Percentiles rank a stretch among this genome's conserved stretches.
Evolutionary conservation across 257 asterid species (phyloP).

Genomic region (Scutellaria baicalensis): DNA sequence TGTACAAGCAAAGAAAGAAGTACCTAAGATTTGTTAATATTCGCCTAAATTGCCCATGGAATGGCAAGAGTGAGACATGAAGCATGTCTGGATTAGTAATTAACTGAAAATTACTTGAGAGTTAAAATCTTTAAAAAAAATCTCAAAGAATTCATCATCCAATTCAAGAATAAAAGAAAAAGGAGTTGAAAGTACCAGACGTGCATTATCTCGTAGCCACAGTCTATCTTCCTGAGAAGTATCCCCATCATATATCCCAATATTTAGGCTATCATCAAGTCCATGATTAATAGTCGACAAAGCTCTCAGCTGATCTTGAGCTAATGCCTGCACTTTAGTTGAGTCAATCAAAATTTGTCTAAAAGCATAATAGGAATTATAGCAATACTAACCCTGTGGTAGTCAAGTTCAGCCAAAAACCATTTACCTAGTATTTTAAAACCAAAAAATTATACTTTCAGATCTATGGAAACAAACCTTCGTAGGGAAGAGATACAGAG

Average conservation of each 20-base stretch:
- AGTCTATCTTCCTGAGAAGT: slow-evolving; percentile 77
- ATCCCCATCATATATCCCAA: slow-evolving; percentile 96
- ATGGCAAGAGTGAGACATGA: slow-evolving; percentile 86
- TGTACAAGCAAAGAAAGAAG: slow-evolving; percentile 11
- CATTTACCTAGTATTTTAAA: background rate
- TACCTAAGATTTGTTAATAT: slow-evolving; percentile 83
- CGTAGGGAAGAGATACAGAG: slow-evolving; percentile 89
- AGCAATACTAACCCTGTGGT: slow-evolving; percentile 7
- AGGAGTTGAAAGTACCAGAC: slow-evolving; percentile 48
- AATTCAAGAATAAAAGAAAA: slow-evolving; percentile 5
- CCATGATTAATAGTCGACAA: slow-evolving; percentile 50
- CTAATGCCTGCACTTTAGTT: slow-evolving; percentile 67
- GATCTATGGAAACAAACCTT: slow-evolving; percentile 44
- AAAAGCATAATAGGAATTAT: slow-evolving; percentile 9
- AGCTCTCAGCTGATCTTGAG: slow-evolving; percentile 93
- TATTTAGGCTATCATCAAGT: slow-evolving; percentile 51
- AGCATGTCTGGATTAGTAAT: slow-evolving; percentile 98
- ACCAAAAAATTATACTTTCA: background rate
- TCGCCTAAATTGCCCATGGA: slow-evolving; percentile 70
- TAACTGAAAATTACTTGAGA: slow-evolving; percentile 49
- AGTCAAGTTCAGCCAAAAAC: slow-evolving; percentile 10
- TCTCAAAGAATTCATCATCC: slow-evolving; percentile 2
- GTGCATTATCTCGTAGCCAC: slow-evolving; percentile 82
- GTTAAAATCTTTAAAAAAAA: slow-evolving; percentile 5
- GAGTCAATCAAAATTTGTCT: slow-evolving; percentile 14